These are phyloP conservation scores for Whalleya microplaca DNA, from an alignment of 2,329 filamentous ascomycete species.

Conservation along the genomic window DNA sequence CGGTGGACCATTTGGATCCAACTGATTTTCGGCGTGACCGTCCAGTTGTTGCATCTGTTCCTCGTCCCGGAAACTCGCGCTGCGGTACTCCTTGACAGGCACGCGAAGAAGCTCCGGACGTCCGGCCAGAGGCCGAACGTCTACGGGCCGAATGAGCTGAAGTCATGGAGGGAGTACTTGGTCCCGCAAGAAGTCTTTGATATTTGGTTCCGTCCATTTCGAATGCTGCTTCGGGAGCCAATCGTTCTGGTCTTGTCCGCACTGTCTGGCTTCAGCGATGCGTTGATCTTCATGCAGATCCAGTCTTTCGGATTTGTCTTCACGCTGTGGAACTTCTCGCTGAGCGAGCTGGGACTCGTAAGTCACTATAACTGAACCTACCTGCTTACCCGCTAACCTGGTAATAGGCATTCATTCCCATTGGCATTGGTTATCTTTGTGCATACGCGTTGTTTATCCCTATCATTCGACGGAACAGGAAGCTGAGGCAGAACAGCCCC, in stretches of 20 bases:
- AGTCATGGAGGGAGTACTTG: conserved; percentile 39
- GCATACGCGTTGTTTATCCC: conserved; percentile 61
- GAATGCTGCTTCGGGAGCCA: conserved; percentile 64
- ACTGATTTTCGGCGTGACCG: conserved; percentile 57
- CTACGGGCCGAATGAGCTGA: conserved; percentile 53
- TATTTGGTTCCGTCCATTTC: conserved; percentile 65
- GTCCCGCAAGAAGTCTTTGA: conserved; percentile 46
- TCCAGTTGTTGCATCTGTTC: conserved; percentile 57
- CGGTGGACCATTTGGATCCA: conserved; percentile 68
- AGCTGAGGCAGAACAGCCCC: conserved; percentile 45
- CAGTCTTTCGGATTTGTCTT: conserved; percentile 65
- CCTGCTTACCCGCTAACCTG: conserved; percentile 15
- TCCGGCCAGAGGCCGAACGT: conserved; percentile 47
- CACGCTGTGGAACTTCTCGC: conserved; percentile 60
- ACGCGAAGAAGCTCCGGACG: conserved; percentile 59
- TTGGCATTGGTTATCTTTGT: conserved; percentile 57
- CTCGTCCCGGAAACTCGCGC: conserved; percentile 63
- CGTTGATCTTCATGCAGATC: conserved; percentile 69
- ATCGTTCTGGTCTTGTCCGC: conserved; percentile 64
- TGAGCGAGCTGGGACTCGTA: conserved; percentile 35
- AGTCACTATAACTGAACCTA: conserved; percentile 3
- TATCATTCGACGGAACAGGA: conserved; percentile 44
- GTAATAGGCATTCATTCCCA: conserved; percentile 48
- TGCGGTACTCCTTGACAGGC: conserved; percentile 59
- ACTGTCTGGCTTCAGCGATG: conserved; percentile 65